These are phyloP conservation scores for Mortierella sp. DNA, from an alignment of 371 early-diverging fungal genomes.

Conservation along the genomic window DNA sequence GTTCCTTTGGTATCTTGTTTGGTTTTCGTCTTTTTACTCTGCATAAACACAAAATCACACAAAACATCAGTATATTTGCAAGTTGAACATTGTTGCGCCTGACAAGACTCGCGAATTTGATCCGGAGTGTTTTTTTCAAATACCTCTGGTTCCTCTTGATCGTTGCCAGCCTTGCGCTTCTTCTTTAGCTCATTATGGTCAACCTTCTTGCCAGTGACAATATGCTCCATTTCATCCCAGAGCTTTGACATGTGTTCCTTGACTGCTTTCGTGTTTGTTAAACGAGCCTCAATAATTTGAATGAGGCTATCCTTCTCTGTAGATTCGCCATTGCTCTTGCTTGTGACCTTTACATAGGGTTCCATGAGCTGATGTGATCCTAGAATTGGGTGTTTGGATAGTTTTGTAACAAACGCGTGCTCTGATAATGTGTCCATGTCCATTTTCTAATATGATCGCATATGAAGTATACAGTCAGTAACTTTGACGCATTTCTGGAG, in stretches of 20 bases:
- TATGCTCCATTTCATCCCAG: constrained; percentile 49
- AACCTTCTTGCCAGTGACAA: constrained; percentile 56
- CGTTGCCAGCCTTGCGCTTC: constrained; percentile 26
- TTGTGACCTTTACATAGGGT: constrained; percentile 21
- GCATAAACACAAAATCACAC: neutral
- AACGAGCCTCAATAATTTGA: constrained; percentile 35
- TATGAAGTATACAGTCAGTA: neutral
- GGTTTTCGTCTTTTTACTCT: constrained; percentile 37
- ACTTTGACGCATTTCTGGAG: too few relatives aligned
- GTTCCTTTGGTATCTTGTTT: constrained; percentile 27
- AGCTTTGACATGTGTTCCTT: constrained; percentile 40
- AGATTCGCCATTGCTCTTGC: constrained; percentile 7
- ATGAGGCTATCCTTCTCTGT: constrained; percentile 7
- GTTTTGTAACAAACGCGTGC: constrained; percentile 30
- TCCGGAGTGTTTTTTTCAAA: constrained; percentile 11
- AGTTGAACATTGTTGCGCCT: too few relatives aligned
- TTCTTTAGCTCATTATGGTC: constrained; percentile 39
- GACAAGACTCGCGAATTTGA: constrained; percentile 2
- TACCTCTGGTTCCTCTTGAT: constrained; percentile 30
- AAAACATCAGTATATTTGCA: neutral
- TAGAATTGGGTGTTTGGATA: constrained; percentile 47
- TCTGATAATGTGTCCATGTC: constrained; percentile 44
- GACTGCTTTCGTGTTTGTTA: constrained; percentile 41
- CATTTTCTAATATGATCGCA: constrained; percentile 23
- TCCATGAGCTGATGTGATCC: constrained; percentile 40